phyloP scores from a whole-genome alignment of 805 yeast species.

The Pichia nanzhaoensis region DNA sequence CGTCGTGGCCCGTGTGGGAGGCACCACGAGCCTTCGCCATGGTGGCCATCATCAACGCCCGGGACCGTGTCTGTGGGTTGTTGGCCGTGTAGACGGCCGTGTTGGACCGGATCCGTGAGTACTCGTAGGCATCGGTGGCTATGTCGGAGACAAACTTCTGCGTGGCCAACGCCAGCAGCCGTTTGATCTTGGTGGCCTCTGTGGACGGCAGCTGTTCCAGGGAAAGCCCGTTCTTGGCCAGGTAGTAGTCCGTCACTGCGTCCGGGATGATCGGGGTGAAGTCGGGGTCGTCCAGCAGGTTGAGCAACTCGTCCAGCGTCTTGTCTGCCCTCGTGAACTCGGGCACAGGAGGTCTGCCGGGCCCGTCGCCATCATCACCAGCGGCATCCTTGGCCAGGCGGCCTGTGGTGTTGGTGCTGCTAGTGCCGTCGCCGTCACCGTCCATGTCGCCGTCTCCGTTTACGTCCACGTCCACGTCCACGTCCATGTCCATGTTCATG shows the following conservation, averaged over 20 bases:
- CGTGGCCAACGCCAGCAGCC: conserved; percentile 88
- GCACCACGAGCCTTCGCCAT: conserved; percentile 29
- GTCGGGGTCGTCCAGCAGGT: conserved; percentile 89
- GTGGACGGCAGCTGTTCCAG: conserved; percentile 30
- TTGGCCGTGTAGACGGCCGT: conserved; percentile 79
- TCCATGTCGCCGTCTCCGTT: background rate
- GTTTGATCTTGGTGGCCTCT: conserved; percentile 39
- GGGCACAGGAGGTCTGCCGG: conserved; percentile 35
- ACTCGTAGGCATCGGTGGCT: conserved; percentile 95
- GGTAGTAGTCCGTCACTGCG: conserved; percentile 88
- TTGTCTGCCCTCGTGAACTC: conserved; percentile 73
- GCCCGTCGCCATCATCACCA: conserved; percentile 1
- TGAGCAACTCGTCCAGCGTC: conserved; percentile 74
- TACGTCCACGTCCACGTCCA: background rate
- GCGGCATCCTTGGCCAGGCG: background rate
- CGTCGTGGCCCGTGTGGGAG: conserved; percentile 13
- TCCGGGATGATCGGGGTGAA: conserved; percentile 96
- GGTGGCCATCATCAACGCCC: conserved; percentile 61
- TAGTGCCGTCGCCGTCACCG: too few relatives aligned
- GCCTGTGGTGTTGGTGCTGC: background rate
- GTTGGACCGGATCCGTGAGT: conserved; percentile 84
- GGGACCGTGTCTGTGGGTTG: conserved; percentile 80
- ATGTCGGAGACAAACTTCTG: conserved; percentile 92
- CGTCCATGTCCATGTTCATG: conserved; percentile 4
- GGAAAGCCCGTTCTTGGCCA: conserved; percentile 50